Base-by-base conservation (phyloP, 2,329 filamentous ascomycete species). In the Fusarium avenaceum region DNA sequence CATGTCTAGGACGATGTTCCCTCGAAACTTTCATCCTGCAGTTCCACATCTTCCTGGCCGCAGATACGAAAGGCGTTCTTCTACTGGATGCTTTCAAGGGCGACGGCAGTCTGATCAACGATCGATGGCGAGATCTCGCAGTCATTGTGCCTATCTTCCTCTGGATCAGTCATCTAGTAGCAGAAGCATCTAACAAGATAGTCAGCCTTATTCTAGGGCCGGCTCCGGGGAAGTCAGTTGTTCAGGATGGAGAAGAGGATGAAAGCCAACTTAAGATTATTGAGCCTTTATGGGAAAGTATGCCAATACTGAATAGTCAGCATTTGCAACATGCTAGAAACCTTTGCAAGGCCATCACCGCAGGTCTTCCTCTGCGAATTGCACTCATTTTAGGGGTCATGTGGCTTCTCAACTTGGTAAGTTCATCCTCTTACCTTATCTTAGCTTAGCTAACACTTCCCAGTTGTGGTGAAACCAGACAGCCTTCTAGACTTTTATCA, bases 11-110 rank as follows among this genome's bases (percentile, higher is more conserved):
- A 3, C 79, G 80, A 7, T 84, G 83, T 59, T 86, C 86, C 0
- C 81, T 89, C 2, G 88, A 90, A 75, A 84, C 86, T 1, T 89
- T 86, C 65, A 80, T 88, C 7, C 77, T 90, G 38, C 86, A 89
- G 67, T 85, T 85, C 72, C 89, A 91, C 73, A 80, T 89, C 53
- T 88, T 86, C 83, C 82, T 90, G 10, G 86, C 86, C 3, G 86
- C 83, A 4, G 86, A 90, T 69, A 84, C 85, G 3, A 84, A 81
- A 32, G 86, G 84, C 0, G 68, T 86, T 6, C 79, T 90, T 9
- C 65, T 75, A 8, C 42, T 76, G 13, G 74, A 73, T 15, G 28
- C 59, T 8, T 74, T 75, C 65, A 66, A 70, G 5, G 69, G 67
- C 3, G 70, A 75, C 22, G 72, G 70, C 17, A 72, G 61, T 28